Percentiles rank a stretch among this genome's conserved stretches.
These are phyloP conservation scores for Yarrowia deformans DNA, from an alignment of 805 yeast species.

Conservation along the genomic window DNA sequence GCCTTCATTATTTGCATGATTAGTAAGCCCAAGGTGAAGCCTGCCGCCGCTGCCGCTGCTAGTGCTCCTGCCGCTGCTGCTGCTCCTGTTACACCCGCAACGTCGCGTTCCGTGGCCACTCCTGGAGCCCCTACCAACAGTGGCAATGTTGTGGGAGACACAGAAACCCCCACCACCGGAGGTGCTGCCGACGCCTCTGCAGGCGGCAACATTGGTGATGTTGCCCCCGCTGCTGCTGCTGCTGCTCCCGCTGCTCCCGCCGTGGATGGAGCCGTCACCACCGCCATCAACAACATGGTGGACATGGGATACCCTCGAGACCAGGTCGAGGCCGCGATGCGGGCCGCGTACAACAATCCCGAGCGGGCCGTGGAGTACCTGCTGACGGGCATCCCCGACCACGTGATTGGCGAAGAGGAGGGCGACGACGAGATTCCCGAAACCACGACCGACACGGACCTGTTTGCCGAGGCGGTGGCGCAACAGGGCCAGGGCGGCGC, in stretches of 20 bases:
- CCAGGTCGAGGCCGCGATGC: conserved; percentile 86
- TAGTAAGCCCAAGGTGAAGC: conserved; percentile 55
- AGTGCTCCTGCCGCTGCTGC: conserved; percentile 43
- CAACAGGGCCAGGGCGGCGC: conserved; percentile 47
- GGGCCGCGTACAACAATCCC: conserved; percentile 96
- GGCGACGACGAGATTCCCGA: conserved; percentile 45
- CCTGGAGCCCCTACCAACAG: conserved; percentile 36
- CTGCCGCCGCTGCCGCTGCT: conserved; percentile 45
- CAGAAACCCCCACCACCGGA: conserved; percentile 51
- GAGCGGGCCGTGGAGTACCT: conserved; percentile 97
- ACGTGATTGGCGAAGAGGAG: conserved; percentile 37
- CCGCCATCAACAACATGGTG: conserved; percentile 78
- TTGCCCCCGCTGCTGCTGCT: conserved; percentile 46
- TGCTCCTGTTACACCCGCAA: conserved; percentile 47
- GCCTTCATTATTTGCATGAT: conserved; percentile 95
- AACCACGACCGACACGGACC: conserved; percentile 50
- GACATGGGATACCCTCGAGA: conserved; percentile 95
- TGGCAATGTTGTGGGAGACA: not conserved
- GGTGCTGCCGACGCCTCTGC: conserved; percentile 41
- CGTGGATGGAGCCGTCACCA: conserved; percentile 5
- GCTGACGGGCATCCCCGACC: conserved; percentile 85
- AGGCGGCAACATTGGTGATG: conserved; percentile 42
- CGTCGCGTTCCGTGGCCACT: conserved; percentile 43
- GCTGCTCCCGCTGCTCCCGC: conserved; percentile 42
- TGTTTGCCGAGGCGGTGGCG: conserved; percentile 53